Percentiles rank a stretch among this genome's conserved stretches.
phyloP scores from a whole-genome alignment of 768 basidiomycete genomes.

The Agrocybe praecox region DNA sequence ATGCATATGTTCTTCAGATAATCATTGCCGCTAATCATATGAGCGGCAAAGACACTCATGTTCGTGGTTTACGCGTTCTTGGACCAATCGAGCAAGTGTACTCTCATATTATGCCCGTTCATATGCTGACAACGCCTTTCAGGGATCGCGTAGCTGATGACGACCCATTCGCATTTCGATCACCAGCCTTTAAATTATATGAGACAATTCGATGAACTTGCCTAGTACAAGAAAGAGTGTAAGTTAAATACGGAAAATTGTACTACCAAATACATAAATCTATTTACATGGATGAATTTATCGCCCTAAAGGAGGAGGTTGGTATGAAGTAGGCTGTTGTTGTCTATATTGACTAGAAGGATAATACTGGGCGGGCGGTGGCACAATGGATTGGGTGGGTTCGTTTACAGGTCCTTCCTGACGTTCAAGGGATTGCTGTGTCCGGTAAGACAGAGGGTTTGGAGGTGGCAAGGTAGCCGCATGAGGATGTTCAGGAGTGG shows the following conservation, averaged over 20 bases:
- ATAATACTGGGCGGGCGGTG: slow-evolving; percentile 21
- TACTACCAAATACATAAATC: slow-evolving; percentile 20
- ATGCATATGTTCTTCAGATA: slow-evolving; percentile 89
- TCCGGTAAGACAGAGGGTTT: background rate
- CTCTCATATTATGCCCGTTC: background rate
- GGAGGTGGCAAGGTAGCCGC: background rate
- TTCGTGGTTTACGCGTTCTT: slow-evolving; percentile 86
- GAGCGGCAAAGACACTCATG: slow-evolving; percentile 99
- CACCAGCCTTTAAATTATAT: slow-evolving; percentile 71
- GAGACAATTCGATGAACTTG: slow-evolving; percentile 57
- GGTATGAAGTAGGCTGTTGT: slow-evolving; percentile 34
- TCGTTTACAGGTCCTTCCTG: slow-evolving; percentile 3
- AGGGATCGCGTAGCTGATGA: slow-evolving; percentile 48
- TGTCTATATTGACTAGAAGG: slow-evolving; percentile 28
- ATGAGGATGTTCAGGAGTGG: slow-evolving; percentile 18
- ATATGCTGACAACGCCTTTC: background rate
- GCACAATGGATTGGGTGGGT: slow-evolving; percentile 6
- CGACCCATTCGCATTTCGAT: slow-evolving; percentile 74
- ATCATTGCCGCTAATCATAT: slow-evolving; percentile 93
- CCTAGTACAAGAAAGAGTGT: slow-evolving; percentile 13
- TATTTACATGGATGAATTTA: slow-evolving; percentile 12
- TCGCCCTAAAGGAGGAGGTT: slow-evolving; percentile 24
- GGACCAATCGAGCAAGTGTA: slow-evolving; percentile 75
- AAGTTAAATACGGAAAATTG: slow-evolving; percentile 22
- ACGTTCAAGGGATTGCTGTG: slow-evolving; percentile 6